phyloP scores from a whole-genome alignment of 495 filamentous ascomycete genomes.

The Lasiosphaeriaceae sp. region DNA sequence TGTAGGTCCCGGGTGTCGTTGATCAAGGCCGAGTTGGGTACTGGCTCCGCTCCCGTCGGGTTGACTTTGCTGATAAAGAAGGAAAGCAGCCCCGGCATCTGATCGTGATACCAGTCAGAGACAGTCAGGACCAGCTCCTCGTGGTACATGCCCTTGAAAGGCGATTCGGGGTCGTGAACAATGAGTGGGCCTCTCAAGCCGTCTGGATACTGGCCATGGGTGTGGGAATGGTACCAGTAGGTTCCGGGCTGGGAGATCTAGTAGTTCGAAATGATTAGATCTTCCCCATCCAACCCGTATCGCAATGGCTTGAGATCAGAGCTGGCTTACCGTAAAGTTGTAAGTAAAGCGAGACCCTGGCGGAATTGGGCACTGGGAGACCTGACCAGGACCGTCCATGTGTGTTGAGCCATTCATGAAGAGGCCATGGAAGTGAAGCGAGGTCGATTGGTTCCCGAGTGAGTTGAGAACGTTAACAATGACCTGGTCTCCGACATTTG shows the following conservation, averaged over 20 bases:
- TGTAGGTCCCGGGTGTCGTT: slow-evolving; percentile 61
- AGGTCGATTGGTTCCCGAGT: slow-evolving; percentile 65
- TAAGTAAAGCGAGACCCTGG: slow-evolving; percentile 66
- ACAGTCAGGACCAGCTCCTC: slow-evolving; percentile 62
- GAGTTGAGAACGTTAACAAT: slow-evolving; percentile 70
- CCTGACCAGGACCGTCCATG: slow-evolving; percentile 69
- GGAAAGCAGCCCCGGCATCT: slow-evolving; percentile 55
- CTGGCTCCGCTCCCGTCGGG: slow-evolving; percentile 59
- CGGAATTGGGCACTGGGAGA: slow-evolving; percentile 63
- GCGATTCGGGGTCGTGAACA: slow-evolving; percentile 61
- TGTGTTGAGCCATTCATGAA: slow-evolving; percentile 65
- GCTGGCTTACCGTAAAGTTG: slow-evolving; percentile 63
- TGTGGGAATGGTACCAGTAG: slow-evolving; percentile 83
- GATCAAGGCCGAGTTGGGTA: slow-evolving; percentile 64
- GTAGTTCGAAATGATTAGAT: slow-evolving; percentile 5
- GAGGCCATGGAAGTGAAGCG: slow-evolving; percentile 74
- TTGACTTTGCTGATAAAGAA: slow-evolving; percentile 55
- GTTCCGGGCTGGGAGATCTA: slow-evolving; percentile 68
- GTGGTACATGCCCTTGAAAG: slow-evolving; percentile 59
- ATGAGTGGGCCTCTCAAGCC: slow-evolving; percentile 69
- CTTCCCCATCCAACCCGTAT: background rate
- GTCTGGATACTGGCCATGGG: slow-evolving; percentile 67
- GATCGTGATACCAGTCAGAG: slow-evolving; percentile 64
- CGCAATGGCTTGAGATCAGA: background rate
- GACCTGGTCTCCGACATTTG: slow-evolving; percentile 65